phyloP scores from a whole-genome alignment of 2,329 filamentous ascomycete species.

The Ophioceras dolichostomum region DNA sequence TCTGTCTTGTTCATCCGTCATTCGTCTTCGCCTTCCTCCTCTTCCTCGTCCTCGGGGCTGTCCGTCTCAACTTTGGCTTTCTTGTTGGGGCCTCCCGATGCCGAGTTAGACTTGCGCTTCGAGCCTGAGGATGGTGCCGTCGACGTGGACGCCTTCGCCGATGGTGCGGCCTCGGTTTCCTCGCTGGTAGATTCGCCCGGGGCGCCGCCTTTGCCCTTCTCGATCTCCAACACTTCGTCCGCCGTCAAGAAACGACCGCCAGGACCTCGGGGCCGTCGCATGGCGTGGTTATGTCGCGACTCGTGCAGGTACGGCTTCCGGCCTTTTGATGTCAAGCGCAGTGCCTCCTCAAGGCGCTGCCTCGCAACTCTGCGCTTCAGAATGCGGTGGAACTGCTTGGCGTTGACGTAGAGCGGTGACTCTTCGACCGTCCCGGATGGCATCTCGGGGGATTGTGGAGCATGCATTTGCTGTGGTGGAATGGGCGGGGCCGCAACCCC shows the following conservation, averaged over 20 bases:
- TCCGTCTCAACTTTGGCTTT: slow-evolving; percentile 31
- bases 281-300: slow-evolving; percentile 94
- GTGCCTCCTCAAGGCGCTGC: slow-evolving; percentile 84
- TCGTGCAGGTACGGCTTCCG: slow-evolving; percentile 96
- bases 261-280: slow-evolving; percentile 86
- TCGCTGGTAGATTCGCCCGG: slow-evolving; percentile 23
- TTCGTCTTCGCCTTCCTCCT: slow-evolving; percentile 13
- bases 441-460: slow-evolving; percentile 69
- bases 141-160: slow-evolving; percentile 13
- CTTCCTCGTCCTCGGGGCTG: slow-evolving; percentile 26
- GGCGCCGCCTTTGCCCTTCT: slow-evolving; percentile 43
- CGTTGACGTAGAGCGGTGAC: slow-evolving; percentile 92
- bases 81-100: slow-evolving; percentile 37
- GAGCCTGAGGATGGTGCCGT: slow-evolving; percentile 24
- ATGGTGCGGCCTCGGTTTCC: slow-evolving; percentile 16
- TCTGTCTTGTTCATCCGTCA: slow-evolving; percentile 6
- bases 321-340: slow-evolving; percentile 86
- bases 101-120: slow-evolving; percentile 49
- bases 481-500: slow-evolving; percentile 46
- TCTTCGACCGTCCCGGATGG: slow-evolving; percentile 66
- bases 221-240: slow-evolving; percentile 87
- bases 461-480: slow-evolving; percentile 52
- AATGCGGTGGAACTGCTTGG: slow-evolving; percentile 97
- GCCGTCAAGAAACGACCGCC: slow-evolving; percentile 93
- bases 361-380: slow-evolving; percentile 86